These are phyloP conservation scores for Penicillium soppii DNA, from an alignment of 495 filamentous ascomycete genomes.

Conservation along the genomic window DNA sequence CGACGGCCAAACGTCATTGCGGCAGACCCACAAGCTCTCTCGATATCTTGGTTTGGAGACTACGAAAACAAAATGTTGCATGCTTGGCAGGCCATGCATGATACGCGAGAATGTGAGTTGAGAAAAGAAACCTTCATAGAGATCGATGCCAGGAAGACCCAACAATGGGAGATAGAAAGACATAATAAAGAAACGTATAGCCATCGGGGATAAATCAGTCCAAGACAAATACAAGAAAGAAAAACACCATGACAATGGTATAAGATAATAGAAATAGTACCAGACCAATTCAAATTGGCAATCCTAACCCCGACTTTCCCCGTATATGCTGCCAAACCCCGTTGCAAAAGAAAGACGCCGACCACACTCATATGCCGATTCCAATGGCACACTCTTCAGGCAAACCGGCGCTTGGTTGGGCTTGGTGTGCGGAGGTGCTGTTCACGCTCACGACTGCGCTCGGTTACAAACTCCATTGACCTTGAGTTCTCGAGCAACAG, in stretches of 20 bases:
- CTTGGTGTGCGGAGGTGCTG: conserved; percentile 39
- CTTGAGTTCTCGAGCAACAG: conserved; percentile 39
- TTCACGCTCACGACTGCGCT: conserved; percentile 38
- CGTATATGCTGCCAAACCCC: conserved; percentile 8
- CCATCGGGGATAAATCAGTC: not conserved
- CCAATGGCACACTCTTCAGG: too few relatives aligned
- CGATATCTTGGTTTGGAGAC: too few relatives aligned
- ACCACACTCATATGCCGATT: not conserved
- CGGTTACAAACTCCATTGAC: conserved; percentile 31
- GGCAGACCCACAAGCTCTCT: too few relatives aligned
- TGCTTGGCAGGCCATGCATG: too few relatives aligned
- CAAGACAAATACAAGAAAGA: conserved; percentile 6
- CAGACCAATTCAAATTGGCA: not conserved
- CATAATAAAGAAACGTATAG: not conserved
- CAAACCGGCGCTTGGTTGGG: conserved; percentile 37
- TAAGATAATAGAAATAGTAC: conserved; percentile 1
- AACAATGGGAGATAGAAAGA: not conserved
- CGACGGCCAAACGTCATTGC: too few relatives aligned
- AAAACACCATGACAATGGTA: conserved; percentile 5
- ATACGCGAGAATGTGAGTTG: too few relatives aligned
- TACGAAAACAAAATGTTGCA: too few relatives aligned
- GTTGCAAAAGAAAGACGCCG: conserved; percentile 17
- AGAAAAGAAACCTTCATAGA: not conserved
- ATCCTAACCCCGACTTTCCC: conserved; percentile 5
- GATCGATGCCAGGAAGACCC: too few relatives aligned